These are phyloP conservation scores for Coemansia sp. DNA, from an alignment of 192 early-diverging fungal genomes.

Conservation along the genomic window DNA sequence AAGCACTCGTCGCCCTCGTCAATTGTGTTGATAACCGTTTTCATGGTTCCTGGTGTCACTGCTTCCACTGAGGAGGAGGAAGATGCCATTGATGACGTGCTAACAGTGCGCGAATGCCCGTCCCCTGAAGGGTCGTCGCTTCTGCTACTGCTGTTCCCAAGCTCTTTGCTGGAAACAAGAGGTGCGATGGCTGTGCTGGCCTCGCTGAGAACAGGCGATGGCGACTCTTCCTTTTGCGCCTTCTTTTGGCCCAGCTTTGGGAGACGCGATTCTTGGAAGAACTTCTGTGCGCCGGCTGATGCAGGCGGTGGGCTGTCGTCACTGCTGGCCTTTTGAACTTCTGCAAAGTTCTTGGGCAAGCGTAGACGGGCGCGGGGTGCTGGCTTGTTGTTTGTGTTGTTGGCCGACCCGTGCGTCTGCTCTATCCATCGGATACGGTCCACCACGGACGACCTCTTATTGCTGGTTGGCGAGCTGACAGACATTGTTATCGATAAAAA, in stretches of 20 bases:
- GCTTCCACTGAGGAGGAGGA: neutral
- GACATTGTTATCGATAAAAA: neutral
- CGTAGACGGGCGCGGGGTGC: constrained; percentile 19
- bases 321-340: neutral
- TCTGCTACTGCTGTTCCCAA: neutral
- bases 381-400: neutral
- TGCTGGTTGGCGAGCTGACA: neutral
- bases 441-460: constrained; percentile 35
- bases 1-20: constrained; percentile 16
- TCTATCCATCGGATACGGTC: constrained; percentile 54
- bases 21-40: neutral
- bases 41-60: neutral
- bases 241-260: constrained; percentile 4
- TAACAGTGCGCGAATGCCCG: constrained; percentile 5
- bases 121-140: neutral
- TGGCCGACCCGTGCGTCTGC: constrained; percentile 28
- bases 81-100: constrained; percentile 4
- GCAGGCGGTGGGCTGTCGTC: neutral
- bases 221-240: constrained; percentile 5
- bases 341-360: constrained; percentile 37
- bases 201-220: constrained; percentile 39
- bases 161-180: constrained; percentile 2
- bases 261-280: neutral
- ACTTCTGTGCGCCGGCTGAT: neutral
- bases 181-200: constrained; percentile 19